phyloP scores from a whole-genome alignment of 371 early-diverging fungal genomes.

The Actinomucor elegans region DNA sequence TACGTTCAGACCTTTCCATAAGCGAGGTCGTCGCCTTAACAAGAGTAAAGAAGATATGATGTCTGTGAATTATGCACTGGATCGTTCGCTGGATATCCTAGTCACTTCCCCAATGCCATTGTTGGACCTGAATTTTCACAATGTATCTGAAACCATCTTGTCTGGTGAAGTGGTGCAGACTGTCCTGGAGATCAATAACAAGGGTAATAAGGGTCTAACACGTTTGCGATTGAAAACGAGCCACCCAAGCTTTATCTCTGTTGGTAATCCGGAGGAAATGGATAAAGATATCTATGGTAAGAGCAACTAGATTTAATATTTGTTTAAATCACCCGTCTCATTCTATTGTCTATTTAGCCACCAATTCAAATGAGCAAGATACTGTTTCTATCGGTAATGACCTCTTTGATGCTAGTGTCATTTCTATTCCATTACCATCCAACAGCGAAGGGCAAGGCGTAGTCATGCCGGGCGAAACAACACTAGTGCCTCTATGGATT shows the following conservation, averaged over 20 bases:
- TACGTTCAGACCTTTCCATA: conserved; percentile 64
- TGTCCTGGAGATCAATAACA: conserved; percentile 79
- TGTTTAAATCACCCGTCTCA: too few species aligned
- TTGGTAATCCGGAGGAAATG: conserved; percentile 58
- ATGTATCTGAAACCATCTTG: conserved; percentile 75
- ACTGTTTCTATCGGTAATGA: too few species aligned
- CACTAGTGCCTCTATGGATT: conserved; percentile 83
- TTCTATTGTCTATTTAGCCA: too few species aligned
- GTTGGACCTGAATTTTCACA: conserved; percentile 72
- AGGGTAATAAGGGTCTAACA: conserved; percentile 74
- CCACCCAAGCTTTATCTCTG: conserved; percentile 85
- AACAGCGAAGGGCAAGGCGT: conserved; percentile 29
- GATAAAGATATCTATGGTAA: conserved; percentile 46
- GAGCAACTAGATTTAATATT: too few species aligned
- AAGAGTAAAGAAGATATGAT: conserved; percentile 66
- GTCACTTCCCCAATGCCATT: conserved; percentile 86
- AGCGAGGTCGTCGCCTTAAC: conserved; percentile 76
- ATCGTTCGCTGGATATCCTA: conserved; percentile 67
- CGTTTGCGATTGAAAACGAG: conserved; percentile 75
- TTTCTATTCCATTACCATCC: conserved; percentile 42
- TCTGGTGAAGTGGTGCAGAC: conserved; percentile 82
- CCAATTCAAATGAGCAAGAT: too few species aligned
- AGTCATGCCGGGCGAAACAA: conserved; percentile 72
- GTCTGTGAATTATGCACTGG: conserved; percentile 62
- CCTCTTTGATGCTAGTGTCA: conserved; percentile 41